A percentile compares a stretch with the other conserved stretches of the same genome.
These are phyloP conservation scores for Crithidia mellificae DNA, from an alignment of 208 protist genomes.

Conservation along the genomic window DNA sequence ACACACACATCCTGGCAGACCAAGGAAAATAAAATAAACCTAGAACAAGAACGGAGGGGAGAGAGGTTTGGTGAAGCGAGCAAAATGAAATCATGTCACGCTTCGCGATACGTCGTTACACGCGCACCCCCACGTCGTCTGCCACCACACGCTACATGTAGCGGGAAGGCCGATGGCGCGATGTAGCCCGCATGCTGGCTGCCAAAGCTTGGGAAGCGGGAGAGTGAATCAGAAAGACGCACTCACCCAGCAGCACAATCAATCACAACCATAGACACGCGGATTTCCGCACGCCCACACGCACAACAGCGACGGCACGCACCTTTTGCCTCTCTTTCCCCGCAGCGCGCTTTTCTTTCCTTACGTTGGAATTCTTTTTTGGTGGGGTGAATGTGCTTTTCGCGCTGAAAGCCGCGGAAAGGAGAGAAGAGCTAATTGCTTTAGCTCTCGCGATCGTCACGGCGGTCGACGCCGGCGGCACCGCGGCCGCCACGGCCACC, in stretches of 20 bases:
- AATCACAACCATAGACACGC: neutral
- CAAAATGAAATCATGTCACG: neutral
- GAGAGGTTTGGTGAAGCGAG: slow-evolving; percentile 1
- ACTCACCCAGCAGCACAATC: neutral
- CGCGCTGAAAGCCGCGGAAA: neutral
- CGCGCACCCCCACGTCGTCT: slow-evolving; percentile 1
- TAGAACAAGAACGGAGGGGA: slow-evolving; percentile 15
- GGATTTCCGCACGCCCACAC: neutral
- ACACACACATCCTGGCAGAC: slow-evolving; percentile 5
- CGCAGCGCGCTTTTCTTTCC: slow-evolving; percentile 4
- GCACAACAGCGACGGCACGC: slow-evolving; percentile 1
- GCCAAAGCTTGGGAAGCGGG: neutral
- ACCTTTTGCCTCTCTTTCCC: slow-evolving; percentile 4
- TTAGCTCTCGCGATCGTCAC: slow-evolving; percentile 40
- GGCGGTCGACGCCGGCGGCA: slow-evolving; percentile 37
- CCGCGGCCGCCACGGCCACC: slow-evolving; percentile 36
- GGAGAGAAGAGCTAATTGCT: no score
- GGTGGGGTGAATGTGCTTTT: neutral
- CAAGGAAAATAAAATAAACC: slow-evolving; percentile 14
- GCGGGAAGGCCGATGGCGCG: neutral
- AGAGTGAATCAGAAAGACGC: neutral
- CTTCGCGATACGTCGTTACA: slow-evolving; percentile 1
- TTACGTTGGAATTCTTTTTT: neutral
- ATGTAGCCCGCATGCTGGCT: neutral
- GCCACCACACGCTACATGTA: slow-evolving; percentile 7